Evolutionary conservation across 2,329 filamentous ascomycete genomes (phyloP).

Genomic region (Capronia americana): DNA sequence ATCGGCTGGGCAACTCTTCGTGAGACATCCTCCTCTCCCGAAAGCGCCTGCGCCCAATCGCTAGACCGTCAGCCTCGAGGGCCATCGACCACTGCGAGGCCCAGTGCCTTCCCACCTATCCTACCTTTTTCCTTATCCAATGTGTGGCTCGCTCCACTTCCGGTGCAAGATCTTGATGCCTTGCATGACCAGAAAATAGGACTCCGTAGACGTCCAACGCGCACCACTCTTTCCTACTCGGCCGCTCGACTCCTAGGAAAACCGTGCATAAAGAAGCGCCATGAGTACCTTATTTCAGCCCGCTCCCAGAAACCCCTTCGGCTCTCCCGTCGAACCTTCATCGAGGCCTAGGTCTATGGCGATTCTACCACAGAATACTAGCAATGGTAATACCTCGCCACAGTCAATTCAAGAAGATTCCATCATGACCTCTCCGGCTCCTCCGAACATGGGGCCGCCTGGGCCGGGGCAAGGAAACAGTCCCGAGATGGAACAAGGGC

Average conservation of each 20-base stretch:
- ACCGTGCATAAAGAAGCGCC: constrained; percentile 30
- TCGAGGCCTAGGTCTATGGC: constrained; percentile 36
- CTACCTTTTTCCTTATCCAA: constrained; percentile 19
- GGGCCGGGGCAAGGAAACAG: constrained; percentile 44
- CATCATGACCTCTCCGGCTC: constrained; percentile 60
- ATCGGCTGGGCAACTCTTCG: constrained; percentile 33
- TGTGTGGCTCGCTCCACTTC: constrained; percentile 35
- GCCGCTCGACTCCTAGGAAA: constrained; percentile 15
- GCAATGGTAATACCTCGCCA: constrained; percentile 33
- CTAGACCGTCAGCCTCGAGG: constrained; percentile 20
- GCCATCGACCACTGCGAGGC: constrained; percentile 11
- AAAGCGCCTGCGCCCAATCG: constrained; percentile 25
- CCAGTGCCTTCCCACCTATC: constrained; percentile 14
- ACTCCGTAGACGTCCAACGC: constrained; percentile 29
- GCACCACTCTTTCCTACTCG: constrained; percentile 15
- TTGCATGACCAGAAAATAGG: constrained; percentile 35
- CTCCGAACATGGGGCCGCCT: constrained; percentile 58
- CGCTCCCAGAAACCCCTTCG: constrained; percentile 38
- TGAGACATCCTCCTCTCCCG: constrained; percentile 29
- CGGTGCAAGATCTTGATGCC: constrained; percentile 34
- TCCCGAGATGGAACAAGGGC: constrained; percentile 55
- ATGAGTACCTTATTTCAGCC: constrained; percentile 41
- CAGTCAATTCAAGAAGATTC: constrained; percentile 52
- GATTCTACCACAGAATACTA: constrained; percentile 32
- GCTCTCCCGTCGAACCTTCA: constrained; percentile 31